Base-by-base conservation (phyloP, 495 filamentous ascomycete species). In the Neurospora sp. region DNA sequence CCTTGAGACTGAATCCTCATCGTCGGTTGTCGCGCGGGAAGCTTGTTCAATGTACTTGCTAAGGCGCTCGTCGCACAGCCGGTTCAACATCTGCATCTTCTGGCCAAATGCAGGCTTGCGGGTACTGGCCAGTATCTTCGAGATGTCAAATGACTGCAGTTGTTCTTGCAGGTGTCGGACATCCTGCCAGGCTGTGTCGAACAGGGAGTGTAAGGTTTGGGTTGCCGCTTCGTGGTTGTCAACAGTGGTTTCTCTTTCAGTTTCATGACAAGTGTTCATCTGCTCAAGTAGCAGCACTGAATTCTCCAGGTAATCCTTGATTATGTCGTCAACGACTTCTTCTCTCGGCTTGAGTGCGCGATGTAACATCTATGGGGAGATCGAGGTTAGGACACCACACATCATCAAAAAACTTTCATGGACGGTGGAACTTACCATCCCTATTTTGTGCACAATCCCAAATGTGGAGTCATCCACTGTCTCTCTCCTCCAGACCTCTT, bases 281-380 rank as follows among this genome's bases (percentile, higher is more conserved):
- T 70, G 72, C 18, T 70, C 41, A n/a, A 79, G 71, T 45, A 78
- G 53, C 2, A 39, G 42, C 40, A 47, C 12, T 9, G 73, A 75
- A 42, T 76, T 75, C 22, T 72, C 44, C 12, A 59, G 20, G 31
- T 78, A 79, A 5, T 79, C 75, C 14, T 45, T 69, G n/a, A 42
- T 72, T 8, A 79, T 76, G 39, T 75, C 76, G 2, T 41, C 42
- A 4, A 75, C 69, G 4, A 59, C 73, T n/a, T 74, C 73, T 65
- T 76, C 76, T 42, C 74, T 76, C 9, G 74, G 71, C 18, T 76
- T 77, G n/a, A 79, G 42, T 3, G 72, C 74, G n/a, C 75, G 77
- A 47, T 75, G 75, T 27, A 78, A 35, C 16, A 70, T 53, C 71
- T 73, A 35, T 8, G 8, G 14, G 1, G 7, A 65, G 27, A 65